Conservation (phyloP, 23 red algal species). For the Gracilaria caudata region DNA sequence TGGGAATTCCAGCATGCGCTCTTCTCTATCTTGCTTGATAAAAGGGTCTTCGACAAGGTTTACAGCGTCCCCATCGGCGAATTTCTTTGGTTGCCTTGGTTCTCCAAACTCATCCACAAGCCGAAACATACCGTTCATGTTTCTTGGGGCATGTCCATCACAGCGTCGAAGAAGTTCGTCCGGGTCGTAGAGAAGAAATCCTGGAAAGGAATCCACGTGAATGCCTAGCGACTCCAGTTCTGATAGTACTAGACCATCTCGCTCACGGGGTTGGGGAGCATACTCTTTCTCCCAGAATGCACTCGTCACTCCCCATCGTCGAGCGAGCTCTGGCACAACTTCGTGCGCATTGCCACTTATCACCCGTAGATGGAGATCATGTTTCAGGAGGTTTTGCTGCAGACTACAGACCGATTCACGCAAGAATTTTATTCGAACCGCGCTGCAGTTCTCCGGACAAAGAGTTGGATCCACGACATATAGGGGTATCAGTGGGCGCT, state of each 20-base stretch:
- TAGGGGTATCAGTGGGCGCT: conserved; percentile 57
- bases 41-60: conserved; percentile 26
- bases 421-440: conserved; percentile 79
- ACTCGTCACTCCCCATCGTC: conserved; percentile 17
- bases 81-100: conserved; percentile 34
- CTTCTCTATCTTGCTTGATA: neutral
- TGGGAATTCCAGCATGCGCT: conserved; percentile 5
- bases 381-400: conserved; percentile 45
- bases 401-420: conserved; percentile 82
- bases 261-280: conserved; percentile 31
- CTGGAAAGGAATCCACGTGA: conserved; percentile 34
- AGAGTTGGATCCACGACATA: conserved; percentile 79
- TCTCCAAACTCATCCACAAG: conserved; percentile 70
- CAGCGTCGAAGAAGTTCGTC: conserved; percentile 54
- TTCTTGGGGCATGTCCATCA: conserved; percentile 59
- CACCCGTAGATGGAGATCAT: conserved; percentile 60
- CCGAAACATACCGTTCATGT: conserved; percentile 60
- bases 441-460: conserved; percentile 43
- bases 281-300: conserved; percentile 80
- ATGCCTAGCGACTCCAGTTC: conserved; percentile 41
- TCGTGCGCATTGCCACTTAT: conserved; percentile 52
- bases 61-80: conserved; percentile 17
- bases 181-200: conserved; percentile 85
- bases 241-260: conserved; percentile 48
- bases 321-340: conserved; percentile 35